phyloP scores from a whole-genome alignment of 306 rosid genomes.

The Malus sylvestris region DNA sequence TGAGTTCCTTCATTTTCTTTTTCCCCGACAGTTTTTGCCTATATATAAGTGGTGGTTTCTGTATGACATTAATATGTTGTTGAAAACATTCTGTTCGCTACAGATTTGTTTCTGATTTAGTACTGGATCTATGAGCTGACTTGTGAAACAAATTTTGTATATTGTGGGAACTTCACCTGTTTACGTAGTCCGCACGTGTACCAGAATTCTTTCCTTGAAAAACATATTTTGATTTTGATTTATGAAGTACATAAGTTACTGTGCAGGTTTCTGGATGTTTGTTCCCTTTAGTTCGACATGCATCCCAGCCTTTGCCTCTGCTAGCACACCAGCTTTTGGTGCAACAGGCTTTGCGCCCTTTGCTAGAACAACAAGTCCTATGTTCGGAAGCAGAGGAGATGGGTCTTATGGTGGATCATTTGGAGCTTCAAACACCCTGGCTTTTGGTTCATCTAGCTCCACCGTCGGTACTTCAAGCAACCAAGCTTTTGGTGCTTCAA shows the following conservation, averaged over 20 bases:
- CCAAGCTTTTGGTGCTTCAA: constrained; percentile 22
- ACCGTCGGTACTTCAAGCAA: constrained; percentile 43
- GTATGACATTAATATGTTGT: not conserved
- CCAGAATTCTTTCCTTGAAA: not conserved
- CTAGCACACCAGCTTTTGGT: constrained; percentile 41
- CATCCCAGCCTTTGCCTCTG: constrained; percentile 41
- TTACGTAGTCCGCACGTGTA: not conserved
- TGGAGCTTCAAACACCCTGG: constrained; percentile 53
- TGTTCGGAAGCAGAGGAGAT: constrained; percentile 57
- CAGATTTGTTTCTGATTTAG: no score
- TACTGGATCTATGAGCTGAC: not conserved
- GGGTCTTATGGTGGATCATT: constrained; percentile 60
- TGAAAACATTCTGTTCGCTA: not conserved
- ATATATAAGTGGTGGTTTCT: not conserved
- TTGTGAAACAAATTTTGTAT: not conserved
- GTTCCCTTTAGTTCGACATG: constrained; percentile 30
- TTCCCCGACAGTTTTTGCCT: not conserved
- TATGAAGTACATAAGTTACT: not conserved
- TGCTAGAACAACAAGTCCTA: constrained; percentile 32
- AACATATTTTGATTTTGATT: not conserved
- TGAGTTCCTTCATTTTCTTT: constrained; percentile 24
- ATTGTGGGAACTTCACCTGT: not conserved
- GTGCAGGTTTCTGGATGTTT: not conserved
- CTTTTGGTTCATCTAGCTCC: constrained; percentile 26
- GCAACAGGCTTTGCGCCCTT: constrained; percentile 36